Evolutionary conservation across 805 yeast species (phyloP).

Genomic region (Debaryomyces tyrocola): DNA sequence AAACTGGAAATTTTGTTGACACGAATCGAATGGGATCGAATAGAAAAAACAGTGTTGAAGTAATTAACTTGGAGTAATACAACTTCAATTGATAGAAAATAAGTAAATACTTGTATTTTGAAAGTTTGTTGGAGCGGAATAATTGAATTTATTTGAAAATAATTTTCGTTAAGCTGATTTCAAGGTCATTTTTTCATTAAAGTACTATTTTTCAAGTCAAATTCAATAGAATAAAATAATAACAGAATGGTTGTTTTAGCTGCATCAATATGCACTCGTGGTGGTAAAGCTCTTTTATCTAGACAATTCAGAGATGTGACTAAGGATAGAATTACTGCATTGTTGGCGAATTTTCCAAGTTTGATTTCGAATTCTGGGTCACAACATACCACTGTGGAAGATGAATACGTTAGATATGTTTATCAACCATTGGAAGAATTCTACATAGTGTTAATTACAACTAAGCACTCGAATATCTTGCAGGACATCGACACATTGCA

Average conservation of each 20-base stretch:
- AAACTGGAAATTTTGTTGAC: conserved; percentile 4
- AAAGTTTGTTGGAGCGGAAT: neutral
- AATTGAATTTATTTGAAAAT: neutral
- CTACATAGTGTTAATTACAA: conserved; percentile 87
- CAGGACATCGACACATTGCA: conserved; percentile 94
- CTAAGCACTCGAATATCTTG: conserved; percentile 84
- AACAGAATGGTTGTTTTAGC: conserved; percentile 74
- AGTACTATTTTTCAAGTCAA: neutral
- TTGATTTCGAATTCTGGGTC: conserved; percentile 66
- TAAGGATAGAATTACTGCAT: conserved; percentile 80
- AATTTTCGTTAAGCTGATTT: neutral
- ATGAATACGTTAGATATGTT: conserved; percentile 86
- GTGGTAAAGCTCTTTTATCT: conserved; percentile 88
- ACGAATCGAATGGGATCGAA: conserved; percentile 3
- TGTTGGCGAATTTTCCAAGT: conserved; percentile 82
- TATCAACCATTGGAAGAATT: conserved; percentile 95
- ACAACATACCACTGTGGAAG: conserved; percentile 94
- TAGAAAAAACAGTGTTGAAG: neutral
- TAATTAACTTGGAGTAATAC: neutral
- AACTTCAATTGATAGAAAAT: neutral
- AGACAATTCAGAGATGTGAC: conserved; percentile 88
- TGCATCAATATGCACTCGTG: conserved; percentile 90
- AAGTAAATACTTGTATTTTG: neutral
- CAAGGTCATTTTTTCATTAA: neutral
- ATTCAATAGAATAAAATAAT: neutral